phyloP scores from a whole-genome alignment of 116 monocot genomes.

The Zostera marina region DNA sequence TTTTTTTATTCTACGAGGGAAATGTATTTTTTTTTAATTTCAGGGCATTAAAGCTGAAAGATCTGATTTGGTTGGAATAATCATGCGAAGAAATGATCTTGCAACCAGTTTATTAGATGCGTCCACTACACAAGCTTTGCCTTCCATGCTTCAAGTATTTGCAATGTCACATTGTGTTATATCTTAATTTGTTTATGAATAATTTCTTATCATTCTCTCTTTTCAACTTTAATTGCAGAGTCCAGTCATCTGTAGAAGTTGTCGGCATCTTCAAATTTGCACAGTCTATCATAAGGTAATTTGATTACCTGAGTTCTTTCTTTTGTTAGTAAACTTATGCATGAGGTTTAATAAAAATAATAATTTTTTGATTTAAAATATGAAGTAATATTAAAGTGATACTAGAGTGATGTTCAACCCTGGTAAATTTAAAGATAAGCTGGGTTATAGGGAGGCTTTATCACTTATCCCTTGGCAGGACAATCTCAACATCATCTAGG shows the following conservation, averaged over 20 bases:
- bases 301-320: background rate
- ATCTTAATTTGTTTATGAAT: background rate
- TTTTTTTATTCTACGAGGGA: background rate
- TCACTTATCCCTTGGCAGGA: too few species aligned
- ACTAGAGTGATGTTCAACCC: too few species aligned
- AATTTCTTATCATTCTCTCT: background rate
- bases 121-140: slow-evolving; percentile 37
- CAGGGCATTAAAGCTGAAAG: slow-evolving; percentile 82
- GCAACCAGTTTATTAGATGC: slow-evolving; percentile 75
- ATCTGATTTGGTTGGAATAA: slow-evolving; percentile 81
- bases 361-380: too few species aligned
- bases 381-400: too few species aligned
- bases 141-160: slow-evolving; percentile 73
- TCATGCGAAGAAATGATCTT: slow-evolving; percentile 93
- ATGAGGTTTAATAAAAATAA: too few species aligned
- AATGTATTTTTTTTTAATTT: background rate
- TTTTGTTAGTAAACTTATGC: too few species aligned
- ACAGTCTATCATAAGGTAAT: slow-evolving; percentile 83
- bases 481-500: too few species aligned
- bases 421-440: too few species aligned
- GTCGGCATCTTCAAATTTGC: slow-evolving; percentile 75
- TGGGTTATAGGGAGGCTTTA: too few species aligned
- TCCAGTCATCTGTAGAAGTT: slow-evolving; percentile 46
- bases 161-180: background rate
- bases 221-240: slow-evolving; percentile 35